phyloP scores from a whole-genome alignment of 352 stramenopile species.

The Peronosclerospora sorghi region DNA sequence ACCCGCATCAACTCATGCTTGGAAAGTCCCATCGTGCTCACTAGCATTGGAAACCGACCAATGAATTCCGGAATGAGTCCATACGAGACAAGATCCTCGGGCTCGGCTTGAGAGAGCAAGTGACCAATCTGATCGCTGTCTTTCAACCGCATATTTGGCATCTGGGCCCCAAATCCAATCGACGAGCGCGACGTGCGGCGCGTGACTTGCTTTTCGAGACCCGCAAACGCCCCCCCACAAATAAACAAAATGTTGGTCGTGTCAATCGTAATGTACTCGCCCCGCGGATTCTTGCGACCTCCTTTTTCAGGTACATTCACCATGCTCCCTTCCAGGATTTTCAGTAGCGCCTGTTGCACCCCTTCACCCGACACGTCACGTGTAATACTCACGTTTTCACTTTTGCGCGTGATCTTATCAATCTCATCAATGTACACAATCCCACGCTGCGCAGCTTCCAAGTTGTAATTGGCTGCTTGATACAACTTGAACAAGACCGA shows the following conservation, averaged over 20 bases:
- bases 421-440: constrained; percentile 99
- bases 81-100: constrained; percentile 93
- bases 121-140: constrained; percentile 81
- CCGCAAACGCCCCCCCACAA: constrained; percentile 94
- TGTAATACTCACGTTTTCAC: constrained; percentile 88
- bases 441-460: constrained; percentile 91
- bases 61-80: constrained; percentile 98
- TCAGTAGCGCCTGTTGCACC: constrained; percentile 97
- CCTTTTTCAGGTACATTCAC: constrained; percentile 97
- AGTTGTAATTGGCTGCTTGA: constrained; percentile 91
- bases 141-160: constrained; percentile 68
- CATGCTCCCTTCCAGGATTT: constrained; percentile 97
- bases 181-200: constrained; percentile 86
- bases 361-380: constrained; percentile 96
- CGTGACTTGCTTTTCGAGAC: constrained; percentile 92
- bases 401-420: constrained; percentile 94
- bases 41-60: constrained; percentile 94
- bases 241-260: constrained; percentile 99
- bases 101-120: constrained; percentile 89
- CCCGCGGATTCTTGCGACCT: constrained; percentile 92
- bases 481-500: constrained; percentile 97
- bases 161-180: constrained; percentile 96
- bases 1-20: constrained; percentile 91
- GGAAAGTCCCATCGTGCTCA: constrained; percentile 88
- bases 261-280: constrained; percentile 97